Percentiles rank a stretch among this genome's conserved stretches.
Conservation (phyloP, 2,329 filamentous ascomycete species). For the Phoma sp. region DNA sequence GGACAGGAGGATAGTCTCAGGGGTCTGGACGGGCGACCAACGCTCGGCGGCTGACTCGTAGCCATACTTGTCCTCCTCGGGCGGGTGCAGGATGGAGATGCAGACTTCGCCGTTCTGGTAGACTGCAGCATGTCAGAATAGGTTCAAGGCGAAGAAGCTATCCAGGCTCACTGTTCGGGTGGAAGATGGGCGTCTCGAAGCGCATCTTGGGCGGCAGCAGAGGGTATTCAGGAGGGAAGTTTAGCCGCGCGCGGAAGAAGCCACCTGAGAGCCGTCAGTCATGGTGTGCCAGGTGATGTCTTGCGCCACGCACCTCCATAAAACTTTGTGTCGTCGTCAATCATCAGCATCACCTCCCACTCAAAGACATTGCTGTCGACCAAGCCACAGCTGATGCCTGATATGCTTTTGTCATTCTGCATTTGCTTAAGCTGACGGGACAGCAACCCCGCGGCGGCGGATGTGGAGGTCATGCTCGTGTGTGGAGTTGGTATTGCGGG, state of each 20-base stretch:
- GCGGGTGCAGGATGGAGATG: conserved; percentile 97
- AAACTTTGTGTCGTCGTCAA: conserved; percentile 89
- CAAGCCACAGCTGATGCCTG: conserved; percentile 91
- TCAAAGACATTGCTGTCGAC: conserved; percentile 88
- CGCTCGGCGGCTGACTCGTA: conserved; percentile 96
- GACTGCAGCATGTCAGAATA: conserved; percentile 60
- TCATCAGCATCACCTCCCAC: conserved; percentile 99
- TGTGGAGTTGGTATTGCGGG: background rate
- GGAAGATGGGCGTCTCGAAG: conserved; percentile 92
- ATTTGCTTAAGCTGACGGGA: conserved; percentile 91
- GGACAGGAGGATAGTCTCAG: conserved; percentile 95
- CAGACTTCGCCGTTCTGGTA: conserved; percentile 92
- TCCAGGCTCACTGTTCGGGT: conserved; percentile 80
- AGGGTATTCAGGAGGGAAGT: conserved; percentile 96
- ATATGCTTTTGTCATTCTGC: conserved; percentile 87
- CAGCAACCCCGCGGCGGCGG: conserved; percentile 74
- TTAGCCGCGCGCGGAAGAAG: conserved; percentile 92
- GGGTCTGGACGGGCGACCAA: conserved; percentile 95
- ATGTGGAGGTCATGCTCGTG: conserved; percentile 42
- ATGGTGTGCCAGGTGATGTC: background rate
- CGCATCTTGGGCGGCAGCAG: conserved; percentile 94
- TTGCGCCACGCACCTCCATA: conserved; percentile 74
- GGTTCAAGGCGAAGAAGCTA: too few species aligned
- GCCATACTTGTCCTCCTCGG: conserved; percentile 96
- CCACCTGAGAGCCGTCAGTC: conserved; percentile 62